Evolutionary conservation across 2,329 filamentous ascomycete genomes (phyloP), one percentile per base, ranked within the genome.

Genomic region (Grosmannia penicillata): DNA sequence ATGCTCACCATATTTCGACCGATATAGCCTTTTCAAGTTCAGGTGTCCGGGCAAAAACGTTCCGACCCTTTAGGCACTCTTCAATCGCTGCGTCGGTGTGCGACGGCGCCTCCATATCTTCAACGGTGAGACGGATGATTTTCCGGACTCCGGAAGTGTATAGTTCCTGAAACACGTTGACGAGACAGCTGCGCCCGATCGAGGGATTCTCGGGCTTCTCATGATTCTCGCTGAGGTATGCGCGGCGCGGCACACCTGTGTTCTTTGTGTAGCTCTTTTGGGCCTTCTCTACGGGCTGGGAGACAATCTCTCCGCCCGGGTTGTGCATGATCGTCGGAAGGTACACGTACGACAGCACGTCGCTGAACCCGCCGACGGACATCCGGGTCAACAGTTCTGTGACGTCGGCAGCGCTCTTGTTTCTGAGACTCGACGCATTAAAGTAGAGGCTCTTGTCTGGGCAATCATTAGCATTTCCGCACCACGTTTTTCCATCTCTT

Each of bases 1-100:
- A 4, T 24, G 11, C 33, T 36, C 24, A 36, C 33, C 43, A 48
- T 11, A 39, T 34, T 25, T 48, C 45, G 3, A 48, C 40, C 5
- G 27, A 39, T 15, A 47, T 24, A 10, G 24, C 33, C 24, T 18
- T n/a, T 17, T 36, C 33, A 9, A 24, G n/a, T 7, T 36, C 25
- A 3, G 24, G 11, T 21, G 23, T 36, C 23, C 27, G 15, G 8
- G 25, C 21, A n/a, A 36, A 15, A 4, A 22, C 27, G 11, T 36
- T 23, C 25, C 24, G 23, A 10, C 34, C 29, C 17, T 36, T 32
- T 7, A 48, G 39, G 11, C 40, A 35, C 14, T 46, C 23, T 37
- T 47, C 47, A 13, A 48, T 48, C 3, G 42, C 36, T 19, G 45
- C 41, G n/a, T 48, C 43, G 9, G 37, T 41, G 27, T 48, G 47